Conservation (phyloP, 345 rosid genomes). For the Citrus reticulata region DNA sequence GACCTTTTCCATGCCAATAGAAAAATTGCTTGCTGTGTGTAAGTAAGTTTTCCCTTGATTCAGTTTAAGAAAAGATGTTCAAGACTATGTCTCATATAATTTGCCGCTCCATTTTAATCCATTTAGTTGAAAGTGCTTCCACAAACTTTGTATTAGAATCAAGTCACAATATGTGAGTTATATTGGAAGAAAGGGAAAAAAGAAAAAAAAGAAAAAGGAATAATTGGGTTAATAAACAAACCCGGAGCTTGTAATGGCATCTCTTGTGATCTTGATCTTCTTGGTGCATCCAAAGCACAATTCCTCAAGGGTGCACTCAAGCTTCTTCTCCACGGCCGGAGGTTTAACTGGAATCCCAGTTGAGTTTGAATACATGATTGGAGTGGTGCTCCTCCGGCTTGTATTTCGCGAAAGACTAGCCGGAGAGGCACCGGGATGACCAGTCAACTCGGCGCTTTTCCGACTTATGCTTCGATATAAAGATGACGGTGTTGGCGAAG, state of each 20-base stretch:
- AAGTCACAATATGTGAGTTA: background rate
- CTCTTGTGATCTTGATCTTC: conserved; percentile 76
- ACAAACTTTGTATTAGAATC: too few relatives aligned
- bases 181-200: background rate
- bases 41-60: too few relatives aligned
- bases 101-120: background rate
- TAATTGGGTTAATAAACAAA: conserved; percentile 18
- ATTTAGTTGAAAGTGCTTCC: too few relatives aligned
- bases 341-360: conserved; percentile 49
- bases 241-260: conserved; percentile 60
- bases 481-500: conserved; percentile 17
- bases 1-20: too few relatives aligned
- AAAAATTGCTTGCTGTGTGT: too few relatives aligned
- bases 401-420: conserved; percentile 29
- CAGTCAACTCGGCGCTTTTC: conserved; percentile 29
- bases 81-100: background rate
- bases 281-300: conserved; percentile 72
- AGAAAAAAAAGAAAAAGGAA: background rate
- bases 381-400: conserved; percentile 36
- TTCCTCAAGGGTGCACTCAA: conserved; percentile 85
- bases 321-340: conserved; percentile 49
- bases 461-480: conserved; percentile 32
- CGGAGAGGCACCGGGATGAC: conserved; percentile 11
- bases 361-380: conserved; percentile 76
- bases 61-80: background rate